Percentiles rank a stretch among this genome's conserved stretches.
Evolutionary conservation across 345 rosid species (phyloP).

Genomic region (Pugionium dolabratum): DNA sequence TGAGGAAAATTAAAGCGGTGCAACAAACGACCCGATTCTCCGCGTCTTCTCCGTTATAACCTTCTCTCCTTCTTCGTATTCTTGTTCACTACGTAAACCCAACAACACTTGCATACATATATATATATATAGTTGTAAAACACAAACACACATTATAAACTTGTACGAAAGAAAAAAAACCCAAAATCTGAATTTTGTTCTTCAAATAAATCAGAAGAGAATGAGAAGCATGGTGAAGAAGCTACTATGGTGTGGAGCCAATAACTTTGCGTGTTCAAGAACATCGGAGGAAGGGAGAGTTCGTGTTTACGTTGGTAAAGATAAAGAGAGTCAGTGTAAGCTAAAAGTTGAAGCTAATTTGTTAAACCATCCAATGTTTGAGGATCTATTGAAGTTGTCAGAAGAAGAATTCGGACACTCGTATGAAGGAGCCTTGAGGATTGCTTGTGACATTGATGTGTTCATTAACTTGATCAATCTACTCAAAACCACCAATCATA

Average conservation of each 20-base stretch:
- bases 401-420: conserved; percentile 55
- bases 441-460: conserved; percentile 51
- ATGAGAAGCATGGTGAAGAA: conserved; percentile 51
- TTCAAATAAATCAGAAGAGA: conserved; percentile 2
- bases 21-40: conserved; percentile 27
- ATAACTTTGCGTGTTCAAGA: conserved; percentile 28
- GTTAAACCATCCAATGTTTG: conserved; percentile 56
- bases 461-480: conserved; percentile 48
- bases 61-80: conserved; percentile 18
- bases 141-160: conserved; percentile 14
- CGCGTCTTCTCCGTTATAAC: conserved; percentile 20
- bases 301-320: conserved; percentile 50
- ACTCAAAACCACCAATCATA: conserved; percentile 37
- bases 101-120: conserved; percentile 19
- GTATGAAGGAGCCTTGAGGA: conserved; percentile 53
- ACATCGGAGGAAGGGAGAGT: conserved; percentile 42
- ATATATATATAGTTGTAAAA: not conserved
- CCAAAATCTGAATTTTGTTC: not conserved
- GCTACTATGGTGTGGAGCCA: conserved; percentile 49
- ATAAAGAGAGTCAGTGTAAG: conserved; percentile 43
- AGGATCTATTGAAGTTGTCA: conserved; percentile 45
- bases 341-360: conserved; percentile 49
- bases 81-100: conserved; percentile 37
- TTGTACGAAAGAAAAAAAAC: not conserved
- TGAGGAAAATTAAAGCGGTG: not conserved